A percentile compares a stretch with the other conserved stretches of the same genome.
Evolutionary conservation across 805 yeast species (phyloP).

Genomic region (Monosporozyma siamensis): DNA sequence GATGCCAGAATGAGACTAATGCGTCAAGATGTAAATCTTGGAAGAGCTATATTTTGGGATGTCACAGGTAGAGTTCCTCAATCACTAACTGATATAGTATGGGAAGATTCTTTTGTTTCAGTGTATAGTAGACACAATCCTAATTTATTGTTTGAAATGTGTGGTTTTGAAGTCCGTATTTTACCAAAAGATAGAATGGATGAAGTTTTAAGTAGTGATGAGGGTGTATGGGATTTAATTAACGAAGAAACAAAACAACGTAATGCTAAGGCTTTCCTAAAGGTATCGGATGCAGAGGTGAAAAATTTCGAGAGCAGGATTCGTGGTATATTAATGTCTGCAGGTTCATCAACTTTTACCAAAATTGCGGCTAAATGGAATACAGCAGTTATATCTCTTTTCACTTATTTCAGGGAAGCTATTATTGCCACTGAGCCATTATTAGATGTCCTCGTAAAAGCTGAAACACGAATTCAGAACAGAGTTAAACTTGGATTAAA

Average conservation of each 20-base stretch:
- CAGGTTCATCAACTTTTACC: conserved; percentile 92
- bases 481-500: conserved; percentile 90
- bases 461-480: conserved; percentile 90
- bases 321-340: conserved; percentile 84
- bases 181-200: conserved; percentile 59
- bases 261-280: conserved; percentile 79
- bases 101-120: conserved; percentile 77
- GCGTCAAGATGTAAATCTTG: conserved; percentile 85
- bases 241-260: conserved; percentile 67
- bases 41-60: conserved; percentile 91
- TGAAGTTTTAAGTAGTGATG: conserved; percentile 49
- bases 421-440: conserved; percentile 71
- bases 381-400: conserved; percentile 75
- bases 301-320: conserved; percentile 74
- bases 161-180: conserved; percentile 90
- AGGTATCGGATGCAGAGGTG: conserved; percentile 74
- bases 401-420: conserved; percentile 90
- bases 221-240: conserved; percentile 87
- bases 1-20: conserved; percentile 85
- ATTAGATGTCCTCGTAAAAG: conserved; percentile 73
- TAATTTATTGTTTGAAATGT: conserved; percentile 78
- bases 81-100: conserved; percentile 59
- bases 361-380: conserved; percentile 95
- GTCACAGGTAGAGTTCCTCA: conserved; percentile 68
- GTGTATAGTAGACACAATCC: conserved; percentile 89